These are phyloP conservation scores for Terana coerulea DNA, from an alignment of 768 basidiomycete genomes.

Conservation along the genomic window DNA sequence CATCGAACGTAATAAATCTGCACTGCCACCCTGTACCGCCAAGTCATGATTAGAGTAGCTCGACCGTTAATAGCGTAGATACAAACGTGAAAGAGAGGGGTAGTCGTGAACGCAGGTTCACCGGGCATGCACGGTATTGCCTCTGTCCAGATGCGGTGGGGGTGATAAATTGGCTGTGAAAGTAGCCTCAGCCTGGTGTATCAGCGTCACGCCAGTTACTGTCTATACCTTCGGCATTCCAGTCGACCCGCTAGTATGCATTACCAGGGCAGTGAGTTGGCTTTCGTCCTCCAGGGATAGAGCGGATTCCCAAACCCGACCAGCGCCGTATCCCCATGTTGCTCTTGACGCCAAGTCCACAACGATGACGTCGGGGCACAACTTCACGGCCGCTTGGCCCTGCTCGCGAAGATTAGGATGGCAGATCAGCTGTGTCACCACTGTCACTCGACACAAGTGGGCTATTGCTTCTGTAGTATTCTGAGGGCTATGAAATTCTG, in stretches of 20 bases:
- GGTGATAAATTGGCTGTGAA: conserved; percentile 10
- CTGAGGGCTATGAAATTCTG: conserved; percentile 7
- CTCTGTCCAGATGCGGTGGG: conserved; percentile 12
- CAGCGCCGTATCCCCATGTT: neutral
- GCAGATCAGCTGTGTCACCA: conserved; percentile 6
- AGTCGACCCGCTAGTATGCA: conserved; percentile 14
- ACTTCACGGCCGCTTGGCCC: neutral
- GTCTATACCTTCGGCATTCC: conserved; percentile 10
- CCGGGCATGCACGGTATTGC: conserved; percentile 13
- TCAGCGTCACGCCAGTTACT: neutral
- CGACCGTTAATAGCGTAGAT: neutral
- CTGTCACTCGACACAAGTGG: conserved; percentile 5
- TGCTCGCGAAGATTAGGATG: conserved; percentile 1
- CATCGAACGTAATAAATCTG: conserved; percentile 9
- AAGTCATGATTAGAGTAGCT: no score
- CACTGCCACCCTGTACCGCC: conserved; percentile 10
- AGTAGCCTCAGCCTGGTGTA: neutral
- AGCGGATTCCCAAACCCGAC: neutral
- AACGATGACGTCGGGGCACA: neutral
- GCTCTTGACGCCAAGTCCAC: conserved; percentile 2
- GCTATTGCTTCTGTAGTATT: conserved; percentile 8
- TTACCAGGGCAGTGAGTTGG: conserved; percentile 7
- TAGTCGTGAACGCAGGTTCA: conserved; percentile 11
- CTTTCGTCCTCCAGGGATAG: conserved; percentile 1
- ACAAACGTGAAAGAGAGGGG: conserved; percentile 11